A percentile compares a stretch with the other conserved stretches of the same genome.
These are phyloP conservation scores for Myrmaecium sp. DNA, from an alignment of 2,329 filamentous ascomycete species.

Conservation along the genomic window DNA sequence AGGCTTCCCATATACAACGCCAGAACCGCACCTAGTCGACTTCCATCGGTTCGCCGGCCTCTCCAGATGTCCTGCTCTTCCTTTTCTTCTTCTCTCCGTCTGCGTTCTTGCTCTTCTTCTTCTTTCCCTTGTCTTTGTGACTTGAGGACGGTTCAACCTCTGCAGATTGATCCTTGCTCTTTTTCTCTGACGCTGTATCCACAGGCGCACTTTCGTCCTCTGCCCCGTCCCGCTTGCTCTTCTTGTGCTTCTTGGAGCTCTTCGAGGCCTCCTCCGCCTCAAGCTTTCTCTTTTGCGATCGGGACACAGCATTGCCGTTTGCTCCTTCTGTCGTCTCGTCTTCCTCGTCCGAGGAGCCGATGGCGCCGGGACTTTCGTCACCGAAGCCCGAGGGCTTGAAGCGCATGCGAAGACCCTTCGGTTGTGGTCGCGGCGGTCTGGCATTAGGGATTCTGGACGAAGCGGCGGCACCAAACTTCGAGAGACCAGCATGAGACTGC, in stretches of 20 bases:
- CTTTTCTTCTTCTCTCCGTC: too few species aligned
- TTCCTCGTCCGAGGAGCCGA: constrained; percentile 26
- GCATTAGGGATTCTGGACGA: constrained; percentile 30
- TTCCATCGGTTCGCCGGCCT: too few species aligned
- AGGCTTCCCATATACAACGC: too few species aligned
- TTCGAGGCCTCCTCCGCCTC: constrained; percentile 14
- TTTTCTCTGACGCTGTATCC: too few species aligned
- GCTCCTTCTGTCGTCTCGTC: constrained; percentile 23
- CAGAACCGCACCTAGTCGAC: too few species aligned
- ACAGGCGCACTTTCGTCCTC: too few species aligned
- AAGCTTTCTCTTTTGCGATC: constrained; percentile 24
- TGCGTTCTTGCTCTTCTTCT: constrained; percentile 3
- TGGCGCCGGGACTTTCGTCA: constrained; percentile 22
- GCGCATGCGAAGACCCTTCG: constrained; percentile 48
- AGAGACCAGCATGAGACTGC: constrained; percentile 23
- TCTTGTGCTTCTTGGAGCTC: constrained; percentile 21
- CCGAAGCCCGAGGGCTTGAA: constrained; percentile 49
- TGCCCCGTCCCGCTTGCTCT: constrained; percentile 16
- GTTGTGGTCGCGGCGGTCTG: constrained; percentile 44
- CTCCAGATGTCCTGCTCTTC: too few species aligned
- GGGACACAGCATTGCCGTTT: constrained; percentile 1
- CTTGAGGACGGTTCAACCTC: constrained; percentile 15
- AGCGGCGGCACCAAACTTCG: constrained; percentile 21
- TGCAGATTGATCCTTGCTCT: constrained; percentile 20
- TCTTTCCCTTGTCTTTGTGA: constrained; percentile 11